These are phyloP conservation scores for Phytomonas francai DNA, from an alignment of 208 protist species.

Conservation along the genomic window DNA sequence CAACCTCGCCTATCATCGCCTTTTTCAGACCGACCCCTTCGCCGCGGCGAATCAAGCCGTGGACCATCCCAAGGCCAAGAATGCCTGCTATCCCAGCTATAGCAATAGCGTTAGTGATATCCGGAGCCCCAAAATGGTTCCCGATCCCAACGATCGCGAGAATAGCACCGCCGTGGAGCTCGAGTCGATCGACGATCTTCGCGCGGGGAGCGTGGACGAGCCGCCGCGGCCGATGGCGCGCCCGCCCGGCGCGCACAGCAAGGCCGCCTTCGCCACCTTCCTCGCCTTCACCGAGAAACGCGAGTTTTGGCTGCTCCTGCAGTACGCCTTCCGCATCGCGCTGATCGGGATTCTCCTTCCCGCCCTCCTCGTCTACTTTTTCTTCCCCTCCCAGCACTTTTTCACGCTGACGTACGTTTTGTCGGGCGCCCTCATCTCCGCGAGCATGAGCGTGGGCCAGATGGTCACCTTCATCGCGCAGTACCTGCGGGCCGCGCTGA, in stretches of 20 bases:
- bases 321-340: constrained; percentile 55
- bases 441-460: constrained; percentile 42
- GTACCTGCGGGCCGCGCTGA: constrained; percentile 40
- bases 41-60: background rate
- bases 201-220: no score
- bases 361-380: constrained; percentile 34
- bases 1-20: constrained; percentile 3
- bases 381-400: constrained; percentile 26
- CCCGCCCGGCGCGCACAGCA: no score
- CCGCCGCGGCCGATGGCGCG: no score
- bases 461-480: constrained; percentile 40
- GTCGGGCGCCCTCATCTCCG: constrained; percentile 42
- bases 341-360: constrained; percentile 60
- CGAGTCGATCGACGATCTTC: no score
- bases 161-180: background rate
- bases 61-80: background rate
- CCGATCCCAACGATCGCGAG: background rate
- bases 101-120: background rate
- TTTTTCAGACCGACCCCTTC: background rate
- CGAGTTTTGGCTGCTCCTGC: constrained; percentile 65
- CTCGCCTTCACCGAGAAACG: constrained; percentile 48
- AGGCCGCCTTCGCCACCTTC: constrained; percentile 6
- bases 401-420: constrained; percentile 40
- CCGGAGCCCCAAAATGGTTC: background rate
- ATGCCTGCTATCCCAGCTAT: background rate